phyloP scores from a whole-genome alignment of 2,329 filamentous ascomycete genomes.

The Dactylellina sp. region DNA sequence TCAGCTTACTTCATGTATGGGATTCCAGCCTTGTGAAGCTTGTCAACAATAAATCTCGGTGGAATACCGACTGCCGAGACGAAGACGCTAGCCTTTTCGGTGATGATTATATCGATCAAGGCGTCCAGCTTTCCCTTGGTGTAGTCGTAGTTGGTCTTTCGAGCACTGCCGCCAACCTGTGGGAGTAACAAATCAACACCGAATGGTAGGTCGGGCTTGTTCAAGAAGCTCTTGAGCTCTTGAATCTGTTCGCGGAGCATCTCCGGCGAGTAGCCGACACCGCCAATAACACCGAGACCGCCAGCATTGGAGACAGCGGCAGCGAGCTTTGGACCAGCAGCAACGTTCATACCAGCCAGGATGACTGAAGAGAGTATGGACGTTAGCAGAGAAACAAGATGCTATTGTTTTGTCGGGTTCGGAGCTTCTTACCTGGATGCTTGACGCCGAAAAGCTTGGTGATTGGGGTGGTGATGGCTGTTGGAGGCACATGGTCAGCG shows the following conservation, averaged over 20 bases:
- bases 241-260: slow-evolving; percentile 89
- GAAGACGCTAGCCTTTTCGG: slow-evolving; percentile 89
- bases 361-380: slow-evolving; percentile 68
- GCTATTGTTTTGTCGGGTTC: too few species aligned
- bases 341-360: slow-evolving; percentile 98
- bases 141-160: slow-evolving; percentile 89
- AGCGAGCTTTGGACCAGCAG: slow-evolving; percentile 93
- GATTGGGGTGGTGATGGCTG: slow-evolving; percentile 80
- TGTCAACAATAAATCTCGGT: slow-evolving; percentile 87
- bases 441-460: slow-evolving; percentile 99
- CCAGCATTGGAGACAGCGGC: slow-evolving; percentile 97
- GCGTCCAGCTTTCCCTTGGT: slow-evolving; percentile 98
- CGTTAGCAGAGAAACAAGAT: neutral
- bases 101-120: slow-evolving; percentile 90
- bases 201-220: slow-evolving; percentile 93
- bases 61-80: slow-evolving; percentile 96
- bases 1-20: slow-evolving; percentile 87
- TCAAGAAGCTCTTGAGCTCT: slow-evolving; percentile 88
- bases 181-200: slow-evolving; percentile 93
- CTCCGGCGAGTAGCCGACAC: slow-evolving; percentile 93
- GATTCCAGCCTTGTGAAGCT: slow-evolving; percentile 85
- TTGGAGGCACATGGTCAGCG: slow-evolving; percentile 8
- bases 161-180: slow-evolving; percentile 91
- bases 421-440: slow-evolving; percentile 71
- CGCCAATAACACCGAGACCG: slow-evolving; percentile 94